These are phyloP conservation scores for Singerocomus inundabilis DNA, from an alignment of 1,284 basidiomycete species.

Conservation along the genomic window DNA sequence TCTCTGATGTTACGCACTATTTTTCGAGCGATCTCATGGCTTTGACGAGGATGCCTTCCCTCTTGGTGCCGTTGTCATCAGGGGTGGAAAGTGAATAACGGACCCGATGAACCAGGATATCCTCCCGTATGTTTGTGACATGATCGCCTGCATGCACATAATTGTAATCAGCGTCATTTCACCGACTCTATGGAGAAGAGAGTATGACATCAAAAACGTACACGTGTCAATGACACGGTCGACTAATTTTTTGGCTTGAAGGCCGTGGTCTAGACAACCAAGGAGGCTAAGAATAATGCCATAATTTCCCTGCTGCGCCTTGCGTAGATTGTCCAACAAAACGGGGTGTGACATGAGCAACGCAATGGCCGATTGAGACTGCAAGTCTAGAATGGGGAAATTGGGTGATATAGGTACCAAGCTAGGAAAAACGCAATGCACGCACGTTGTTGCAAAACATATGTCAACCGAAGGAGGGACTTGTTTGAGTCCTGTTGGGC, in stretches of 20 bases:
- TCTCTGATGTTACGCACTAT: conserved; percentile 52
- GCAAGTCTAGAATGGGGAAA: conserved; percentile 45
- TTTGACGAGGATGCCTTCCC: conserved; percentile 56
- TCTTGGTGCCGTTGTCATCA: conserved; percentile 57
- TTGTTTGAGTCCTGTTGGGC: conserved; percentile 84
- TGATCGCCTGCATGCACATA: conserved; percentile 60
- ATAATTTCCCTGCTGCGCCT: conserved; percentile 88
- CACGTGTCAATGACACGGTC: conserved; percentile 89
- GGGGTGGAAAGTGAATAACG: conserved; percentile 81
- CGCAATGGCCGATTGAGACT: conserved; percentile 76
- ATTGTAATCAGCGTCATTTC: conserved; percentile 12
- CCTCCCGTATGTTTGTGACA: conserved; percentile 87
- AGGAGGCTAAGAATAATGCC: conserved; percentile 86
- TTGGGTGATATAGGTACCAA: conserved; percentile 3
- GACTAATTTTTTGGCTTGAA: conserved; percentile 79
- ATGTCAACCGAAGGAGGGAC: conserved; percentile 81
- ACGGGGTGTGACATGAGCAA: conserved; percentile 78
- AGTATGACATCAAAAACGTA: conserved; percentile 39
- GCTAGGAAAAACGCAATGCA: background rate
- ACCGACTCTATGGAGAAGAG: background rate
- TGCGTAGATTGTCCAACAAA: conserved; percentile 82
- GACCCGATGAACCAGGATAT: conserved; percentile 80
- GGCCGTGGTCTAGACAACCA: conserved; percentile 84
- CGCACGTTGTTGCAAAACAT: conserved; percentile 78
- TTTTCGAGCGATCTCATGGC: conserved; percentile 76